Base-by-base conservation (phyloP, 805 yeast species). In the Helenozyma rhizophorensis region DNA sequence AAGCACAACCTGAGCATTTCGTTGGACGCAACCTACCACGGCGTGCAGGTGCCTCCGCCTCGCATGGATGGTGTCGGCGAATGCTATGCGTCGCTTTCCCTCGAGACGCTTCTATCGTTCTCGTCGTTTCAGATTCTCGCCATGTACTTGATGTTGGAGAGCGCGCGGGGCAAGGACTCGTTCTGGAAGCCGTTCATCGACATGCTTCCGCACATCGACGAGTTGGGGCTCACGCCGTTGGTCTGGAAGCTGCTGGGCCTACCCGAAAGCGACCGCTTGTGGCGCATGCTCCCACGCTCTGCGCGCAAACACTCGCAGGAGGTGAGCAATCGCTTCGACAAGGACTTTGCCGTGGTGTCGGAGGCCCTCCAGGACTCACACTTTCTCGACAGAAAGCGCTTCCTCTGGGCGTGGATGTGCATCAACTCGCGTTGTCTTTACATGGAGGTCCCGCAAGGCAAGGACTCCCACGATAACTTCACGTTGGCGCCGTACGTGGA, bases 401-500 rank as follows among this genome's bases (percentile, higher is more conserved):
- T 72, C 44, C 48, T 80, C 9, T 78, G 86, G 75, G 76, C 83
- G 0, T 90, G 96, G 95, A 68, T 84, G 48, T 80, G 90, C 48
- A 84, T 89, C 36, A 90, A 93, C 53, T 82, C 97, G 2, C 79
- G 98, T 60, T 90, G 97, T 54, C 64, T 90, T 5, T 89, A 87
- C 54, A 79, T 81, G 80, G 70, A 73, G 3, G 58, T 85, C 2
- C 79, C 83, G 1, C 67, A 72, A 28, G 69, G 72, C 22, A 69
- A 71, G 36, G 60, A 65, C 12, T 51, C 53, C 2, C 72, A 62
- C 16, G 86, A 82, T 44, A 82, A 84, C 53, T 80, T 90, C 62
- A 86, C 97, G 2, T 62, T 90, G 75, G 97, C 90, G 0, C 98
- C 98, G 0, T 80, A 67, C 42, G 88, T 89, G 15, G 98, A 90